A percentile compares a stretch with the other conserved stretches of the same genome.
phyloP scores from a whole-genome alignment of 495 filamentous ascomycete species.

The Neurospora pannonica region DNA sequence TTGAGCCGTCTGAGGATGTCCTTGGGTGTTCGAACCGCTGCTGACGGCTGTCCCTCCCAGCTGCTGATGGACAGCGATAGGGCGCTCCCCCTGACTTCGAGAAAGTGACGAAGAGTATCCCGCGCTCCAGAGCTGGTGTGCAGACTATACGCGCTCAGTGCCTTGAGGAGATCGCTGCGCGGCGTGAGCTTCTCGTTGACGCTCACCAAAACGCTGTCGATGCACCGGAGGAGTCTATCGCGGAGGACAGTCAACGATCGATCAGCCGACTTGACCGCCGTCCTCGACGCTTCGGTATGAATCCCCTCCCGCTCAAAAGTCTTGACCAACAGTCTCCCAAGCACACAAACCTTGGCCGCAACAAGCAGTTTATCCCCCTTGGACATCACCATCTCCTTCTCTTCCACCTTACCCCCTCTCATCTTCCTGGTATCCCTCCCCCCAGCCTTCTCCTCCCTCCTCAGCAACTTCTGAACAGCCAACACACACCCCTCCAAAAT shows the following conservation, averaged over 20 bases:
- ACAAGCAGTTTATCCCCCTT: slow-evolving; percentile 47
- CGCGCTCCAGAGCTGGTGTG: slow-evolving; percentile 71
- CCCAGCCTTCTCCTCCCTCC: slow-evolving; percentile 32
- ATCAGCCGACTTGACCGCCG: slow-evolving; percentile 53
- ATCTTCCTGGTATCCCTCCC: background rate
- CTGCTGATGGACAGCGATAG: slow-evolving; percentile 49
- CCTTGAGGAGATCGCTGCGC: slow-evolving; percentile 50
- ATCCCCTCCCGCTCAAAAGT: slow-evolving; percentile 24
- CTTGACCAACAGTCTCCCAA: slow-evolving; percentile 49
- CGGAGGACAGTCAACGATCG: slow-evolving; percentile 48
- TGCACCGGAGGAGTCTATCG: slow-evolving; percentile 49
- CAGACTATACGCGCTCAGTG: slow-evolving; percentile 73
- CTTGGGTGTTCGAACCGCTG: slow-evolving; percentile 19
- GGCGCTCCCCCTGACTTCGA: slow-evolving; percentile 58
- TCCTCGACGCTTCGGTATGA: slow-evolving; percentile 23
- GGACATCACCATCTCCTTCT: background rate
- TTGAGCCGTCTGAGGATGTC: slow-evolving; percentile 54
- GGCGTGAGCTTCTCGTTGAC: slow-evolving; percentile 21
- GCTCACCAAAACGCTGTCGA: slow-evolving; percentile 56
- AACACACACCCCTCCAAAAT: slow-evolving; percentile 34
- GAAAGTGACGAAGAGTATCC: slow-evolving; percentile 75
- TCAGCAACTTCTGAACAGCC: slow-evolving; percentile 24
- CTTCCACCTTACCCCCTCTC: slow-evolving; percentile 19
- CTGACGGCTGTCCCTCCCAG: slow-evolving; percentile 23
- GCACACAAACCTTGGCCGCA: slow-evolving; percentile 70